Base-by-base conservation (phyloP, 208 protist species). In the Lotmaria passim region DNA sequence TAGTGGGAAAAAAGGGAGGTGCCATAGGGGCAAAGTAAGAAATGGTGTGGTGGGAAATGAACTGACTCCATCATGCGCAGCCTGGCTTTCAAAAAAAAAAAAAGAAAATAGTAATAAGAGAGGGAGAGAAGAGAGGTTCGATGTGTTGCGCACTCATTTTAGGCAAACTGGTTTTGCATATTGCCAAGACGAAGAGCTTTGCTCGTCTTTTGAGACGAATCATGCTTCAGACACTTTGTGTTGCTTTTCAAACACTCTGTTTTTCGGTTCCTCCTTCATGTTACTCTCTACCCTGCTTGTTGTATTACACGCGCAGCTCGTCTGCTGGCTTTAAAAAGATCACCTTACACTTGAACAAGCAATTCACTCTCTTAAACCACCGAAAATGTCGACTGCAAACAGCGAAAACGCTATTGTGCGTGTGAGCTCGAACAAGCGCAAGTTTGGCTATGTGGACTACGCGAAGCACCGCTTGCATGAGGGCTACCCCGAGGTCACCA, bases 401-500 rank as follows among this genome's bases (percentile, higher is more conserved):
- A 48, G 83, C 43, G 78, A 75, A 34, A 87, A 90, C 69, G 84
- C 61, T 1, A 47, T 76, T 63, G 76, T 96, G 39, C 87, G 87
- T 63, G 91, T 96, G 58, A 87, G 86, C 70, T 69, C 77, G 23
- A 78, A 87, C 67, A 88, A 90, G 64, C 84, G 86, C 55, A 92
- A 93, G 69, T 96, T 90, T 69, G 74, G 73, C 14, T 96, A 94
- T 53, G 88, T 90, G 8, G 88, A 96, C 75, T 93, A 81, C 64
- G 75, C 82, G 3, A 96, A 96, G 81, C 86, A 93, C 76, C 91
- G 86, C 48, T 76, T 96, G 66, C 73, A 90, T 67, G 87, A 93
- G 59, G 88, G 88, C 41, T 80, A 71, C 38, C 59, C 78, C 14
- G 82, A 89, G 59, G 71, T 96, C 38, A 73, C 83, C 39, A 85